A percentile compares a stretch with the other conserved stretches of the same genome.
Evolutionary conservation across 1,139 yeast species (phyloP).

Genomic region (Pneumocystis oryctolagi): DNA sequence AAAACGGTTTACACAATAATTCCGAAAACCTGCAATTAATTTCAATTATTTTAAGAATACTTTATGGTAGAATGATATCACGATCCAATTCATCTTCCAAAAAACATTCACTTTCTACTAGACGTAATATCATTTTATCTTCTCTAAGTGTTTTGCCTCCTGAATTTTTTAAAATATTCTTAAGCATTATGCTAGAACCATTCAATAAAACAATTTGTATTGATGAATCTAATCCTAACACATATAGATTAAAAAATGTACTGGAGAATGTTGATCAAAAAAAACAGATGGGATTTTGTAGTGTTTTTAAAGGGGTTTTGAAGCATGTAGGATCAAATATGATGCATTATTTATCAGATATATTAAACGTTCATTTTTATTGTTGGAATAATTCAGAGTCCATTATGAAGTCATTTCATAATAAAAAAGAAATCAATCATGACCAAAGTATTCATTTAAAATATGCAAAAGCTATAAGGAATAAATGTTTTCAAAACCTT

Average conservation of each 20-base stretch:
- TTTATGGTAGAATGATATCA: constrained; percentile 58
- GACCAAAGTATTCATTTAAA: constrained; percentile 12
- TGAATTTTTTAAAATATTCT: constrained; percentile 41
- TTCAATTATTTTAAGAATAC: constrained; percentile 60
- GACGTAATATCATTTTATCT: constrained; percentile 62
- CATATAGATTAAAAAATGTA: not conserved
- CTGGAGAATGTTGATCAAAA: constrained; percentile 26
- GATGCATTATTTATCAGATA: constrained; percentile 34
- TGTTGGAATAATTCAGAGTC: constrained; percentile 43
- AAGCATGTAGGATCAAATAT: constrained; percentile 48
- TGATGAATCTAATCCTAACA: constrained; percentile 17
- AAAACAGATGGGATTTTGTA: constrained; percentile 55
- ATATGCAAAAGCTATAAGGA: constrained; percentile 22
- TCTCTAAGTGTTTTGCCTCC: constrained; percentile 50
- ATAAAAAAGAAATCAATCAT: not conserved
- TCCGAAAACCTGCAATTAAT: constrained; percentile 45
- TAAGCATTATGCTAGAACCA: constrained; percentile 46
- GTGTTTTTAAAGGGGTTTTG: constrained; percentile 49
- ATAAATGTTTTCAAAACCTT: constrained; percentile 23
- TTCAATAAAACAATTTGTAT: constrained; percentile 31
- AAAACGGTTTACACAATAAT: constrained; percentile 41
- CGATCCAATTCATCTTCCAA: constrained; percentile 22
- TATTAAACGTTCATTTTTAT: constrained; percentile 48
- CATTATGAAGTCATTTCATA: constrained; percentile 16
- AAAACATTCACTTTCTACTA: constrained; percentile 51